Evolutionary conservation across 1,284 basidiomycete genomes (phyloP).

Genomic region (Cryptococcus maquisensis): DNA sequence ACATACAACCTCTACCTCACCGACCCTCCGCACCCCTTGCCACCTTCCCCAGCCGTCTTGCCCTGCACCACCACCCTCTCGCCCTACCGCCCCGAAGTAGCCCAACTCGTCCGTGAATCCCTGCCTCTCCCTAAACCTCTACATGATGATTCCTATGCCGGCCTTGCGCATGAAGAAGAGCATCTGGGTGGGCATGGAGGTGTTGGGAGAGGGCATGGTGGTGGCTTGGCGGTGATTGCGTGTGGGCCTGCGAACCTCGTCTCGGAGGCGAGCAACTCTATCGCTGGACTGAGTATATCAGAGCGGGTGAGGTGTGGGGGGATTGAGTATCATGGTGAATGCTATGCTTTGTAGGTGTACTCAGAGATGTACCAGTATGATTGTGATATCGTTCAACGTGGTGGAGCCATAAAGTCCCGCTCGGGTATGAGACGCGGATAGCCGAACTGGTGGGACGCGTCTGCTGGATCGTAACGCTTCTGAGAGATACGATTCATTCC

Average conservation of each 20-base stretch:
- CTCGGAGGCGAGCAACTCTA: constrained; percentile 38
- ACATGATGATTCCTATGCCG: background rate
- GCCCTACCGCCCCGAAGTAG: constrained; percentile 34
- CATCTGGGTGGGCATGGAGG: background rate
- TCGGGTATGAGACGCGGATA: too few species aligned
- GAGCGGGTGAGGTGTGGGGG: constrained; percentile 34
- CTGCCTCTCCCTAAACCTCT: constrained; percentile 19
- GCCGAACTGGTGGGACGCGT: too few species aligned
- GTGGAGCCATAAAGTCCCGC: background rate
- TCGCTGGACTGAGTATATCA: constrained; percentile 27
- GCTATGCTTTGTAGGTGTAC: constrained; percentile 29
- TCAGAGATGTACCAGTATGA: too few species aligned
- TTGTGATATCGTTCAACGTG: background rate
- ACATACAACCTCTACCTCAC: constrained; percentile 37
- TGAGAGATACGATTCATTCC: too few species aligned
- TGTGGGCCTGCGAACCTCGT: constrained; percentile 44
- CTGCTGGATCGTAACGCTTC: too few species aligned
- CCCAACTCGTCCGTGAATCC: constrained; percentile 34
- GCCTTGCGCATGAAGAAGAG: constrained; percentile 2
- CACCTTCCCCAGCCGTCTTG: constrained; percentile 16
- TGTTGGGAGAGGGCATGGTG: constrained; percentile 2
- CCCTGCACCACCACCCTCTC: constrained; percentile 26
- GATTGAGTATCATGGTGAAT: constrained; percentile 39
- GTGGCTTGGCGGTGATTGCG: constrained; percentile 40
- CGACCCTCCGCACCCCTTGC: constrained; percentile 30